These are phyloP conservation scores for Amesomyces nigricolor DNA, from an alignment of 2,329 filamentous ascomycete species.

Conservation along the genomic window DNA sequence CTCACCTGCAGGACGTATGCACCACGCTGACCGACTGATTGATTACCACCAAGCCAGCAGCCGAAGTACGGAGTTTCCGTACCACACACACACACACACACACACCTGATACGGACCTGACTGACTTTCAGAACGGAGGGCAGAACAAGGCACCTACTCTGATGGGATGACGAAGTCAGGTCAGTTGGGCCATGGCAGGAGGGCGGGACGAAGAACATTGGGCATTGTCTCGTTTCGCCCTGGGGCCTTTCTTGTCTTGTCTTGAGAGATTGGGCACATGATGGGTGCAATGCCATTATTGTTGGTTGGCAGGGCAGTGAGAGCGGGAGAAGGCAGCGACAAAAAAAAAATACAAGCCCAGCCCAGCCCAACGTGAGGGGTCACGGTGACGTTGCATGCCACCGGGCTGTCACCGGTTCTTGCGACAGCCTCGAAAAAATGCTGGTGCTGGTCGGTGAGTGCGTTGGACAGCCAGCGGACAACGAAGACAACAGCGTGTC, in stretches of 20 bases:
- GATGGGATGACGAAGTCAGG: too few species aligned
- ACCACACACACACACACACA: background rate
- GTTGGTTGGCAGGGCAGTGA: background rate
- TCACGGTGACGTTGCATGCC: slow-evolving; percentile 15
- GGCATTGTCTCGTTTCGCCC: too few species aligned
- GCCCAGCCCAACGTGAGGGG: slow-evolving; percentile 10
- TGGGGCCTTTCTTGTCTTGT: too few species aligned
- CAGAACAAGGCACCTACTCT: too few species aligned
- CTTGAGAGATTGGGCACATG: too few species aligned
- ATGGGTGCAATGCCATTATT: too few species aligned
- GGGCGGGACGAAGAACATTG: too few species aligned
- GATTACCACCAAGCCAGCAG: background rate
- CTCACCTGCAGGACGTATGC: slow-evolving; percentile 3
- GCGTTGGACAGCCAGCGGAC: slow-evolving; percentile 7
- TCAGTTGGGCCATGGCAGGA: too few species aligned
- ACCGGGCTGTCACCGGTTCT: background rate
- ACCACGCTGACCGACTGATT: background rate
- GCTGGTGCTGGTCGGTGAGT: background rate
- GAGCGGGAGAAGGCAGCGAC: background rate
- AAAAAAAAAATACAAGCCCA: background rate
- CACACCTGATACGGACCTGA: slow-evolving; percentile 1
- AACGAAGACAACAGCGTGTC: background rate
- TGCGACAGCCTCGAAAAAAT: background rate
- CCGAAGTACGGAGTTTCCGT: too few species aligned
- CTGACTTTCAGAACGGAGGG: background rate